A percentile compares a stretch with the other conserved stretches of the same genome.
phyloP scores from a whole-genome alignment of 169 alveolate species.

The Eimeria maxima region DNA sequence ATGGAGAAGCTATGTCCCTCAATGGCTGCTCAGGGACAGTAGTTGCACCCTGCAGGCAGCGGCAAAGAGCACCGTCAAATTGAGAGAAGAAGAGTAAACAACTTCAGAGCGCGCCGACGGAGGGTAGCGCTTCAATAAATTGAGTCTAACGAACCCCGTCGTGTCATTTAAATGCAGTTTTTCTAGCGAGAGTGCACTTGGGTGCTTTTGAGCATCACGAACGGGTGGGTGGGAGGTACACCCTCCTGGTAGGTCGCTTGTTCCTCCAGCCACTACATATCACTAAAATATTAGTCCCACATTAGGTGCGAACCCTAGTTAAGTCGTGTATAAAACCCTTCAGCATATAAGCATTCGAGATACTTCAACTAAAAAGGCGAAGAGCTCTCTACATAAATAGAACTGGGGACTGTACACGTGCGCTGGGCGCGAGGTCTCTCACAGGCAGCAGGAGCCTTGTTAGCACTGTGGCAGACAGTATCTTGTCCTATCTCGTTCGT shows the following conservation, averaged over 20 bases:
- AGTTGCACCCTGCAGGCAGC: constrained; percentile 78
- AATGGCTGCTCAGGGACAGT: constrained; percentile 59
- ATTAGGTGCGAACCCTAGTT: constrained; percentile 48
- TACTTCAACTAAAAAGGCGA: constrained; percentile 13
- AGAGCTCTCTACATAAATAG: constrained; percentile 4
- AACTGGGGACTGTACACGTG: constrained; percentile 38
- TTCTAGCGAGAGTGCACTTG: constrained; percentile 49
- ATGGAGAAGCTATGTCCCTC: constrained; percentile 44
- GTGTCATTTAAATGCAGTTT: constrained; percentile 73
- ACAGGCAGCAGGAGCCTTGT: constrained; percentile 52
- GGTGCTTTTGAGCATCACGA: constrained; percentile 60
- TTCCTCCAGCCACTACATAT: constrained; percentile 57
- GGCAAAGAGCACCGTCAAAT: constrained; percentile 78
- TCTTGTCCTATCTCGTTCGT: background rate
- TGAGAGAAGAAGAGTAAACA: constrained; percentile 57
- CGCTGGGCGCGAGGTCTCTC: constrained; percentile 28
- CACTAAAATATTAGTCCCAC: background rate
- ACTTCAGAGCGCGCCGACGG: constrained; percentile 56
- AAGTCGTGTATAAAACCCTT: constrained; percentile 7
- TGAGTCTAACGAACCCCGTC: constrained; percentile 69
- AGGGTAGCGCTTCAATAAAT: constrained; percentile 55
- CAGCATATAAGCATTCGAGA: background rate
- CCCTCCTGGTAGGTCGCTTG: constrained; percentile 76
- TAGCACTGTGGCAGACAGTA: constrained; percentile 15
- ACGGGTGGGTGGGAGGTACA: constrained; percentile 81